Percentiles rank a stretch among this genome's conserved stretches.
Evolutionary conservation across 768 basidiomycete species (phyloP).

Genomic region (Calocera viscosa): DNA sequence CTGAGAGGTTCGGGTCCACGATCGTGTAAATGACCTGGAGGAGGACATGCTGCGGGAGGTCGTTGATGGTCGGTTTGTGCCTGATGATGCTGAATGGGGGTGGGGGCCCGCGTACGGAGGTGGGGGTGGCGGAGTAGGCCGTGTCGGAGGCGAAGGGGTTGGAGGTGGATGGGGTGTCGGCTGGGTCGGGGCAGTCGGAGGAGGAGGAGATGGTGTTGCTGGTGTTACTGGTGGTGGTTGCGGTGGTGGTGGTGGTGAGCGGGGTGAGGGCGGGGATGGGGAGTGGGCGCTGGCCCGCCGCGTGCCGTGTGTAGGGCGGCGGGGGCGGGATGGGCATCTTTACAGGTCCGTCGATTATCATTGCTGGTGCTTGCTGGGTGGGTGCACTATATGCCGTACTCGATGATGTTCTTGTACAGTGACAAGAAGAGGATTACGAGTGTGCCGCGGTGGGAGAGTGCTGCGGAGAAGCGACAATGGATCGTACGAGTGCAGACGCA

Average conservation of each 20-base stretch:
- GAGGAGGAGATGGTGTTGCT: no score
- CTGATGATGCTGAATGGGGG: not conserved
- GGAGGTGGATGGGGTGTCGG: not conserved
- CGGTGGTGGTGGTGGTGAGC: not conserved
- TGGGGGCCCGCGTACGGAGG: not conserved
- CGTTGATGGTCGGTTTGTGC: conserved; percentile 20
- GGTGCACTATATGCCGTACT: no score
- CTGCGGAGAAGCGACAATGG: no score
- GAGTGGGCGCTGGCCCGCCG: not conserved
- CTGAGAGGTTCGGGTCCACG: conserved; percentile 28
- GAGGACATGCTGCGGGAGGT: conserved; percentile 49
- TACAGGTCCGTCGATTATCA: conserved; percentile 5
- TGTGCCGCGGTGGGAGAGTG: no score
- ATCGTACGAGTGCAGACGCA: no score
- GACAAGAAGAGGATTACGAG: no score
- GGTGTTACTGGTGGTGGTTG: no score
- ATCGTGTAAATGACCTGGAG: conserved; percentile 58
- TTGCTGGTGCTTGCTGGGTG: not conserved
- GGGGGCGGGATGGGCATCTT: conserved; percentile 4
- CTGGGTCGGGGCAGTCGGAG: not conserved
- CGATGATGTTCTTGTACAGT: no score
- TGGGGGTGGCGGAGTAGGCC: not conserved
- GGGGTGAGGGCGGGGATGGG: not conserved
- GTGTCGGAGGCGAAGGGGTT: not conserved
- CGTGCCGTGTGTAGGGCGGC: not conserved